These are phyloP conservation scores for Cladosporium sp. DNA, from an alignment of 2,329 filamentous ascomycete genomes.

Conservation along the genomic window DNA sequence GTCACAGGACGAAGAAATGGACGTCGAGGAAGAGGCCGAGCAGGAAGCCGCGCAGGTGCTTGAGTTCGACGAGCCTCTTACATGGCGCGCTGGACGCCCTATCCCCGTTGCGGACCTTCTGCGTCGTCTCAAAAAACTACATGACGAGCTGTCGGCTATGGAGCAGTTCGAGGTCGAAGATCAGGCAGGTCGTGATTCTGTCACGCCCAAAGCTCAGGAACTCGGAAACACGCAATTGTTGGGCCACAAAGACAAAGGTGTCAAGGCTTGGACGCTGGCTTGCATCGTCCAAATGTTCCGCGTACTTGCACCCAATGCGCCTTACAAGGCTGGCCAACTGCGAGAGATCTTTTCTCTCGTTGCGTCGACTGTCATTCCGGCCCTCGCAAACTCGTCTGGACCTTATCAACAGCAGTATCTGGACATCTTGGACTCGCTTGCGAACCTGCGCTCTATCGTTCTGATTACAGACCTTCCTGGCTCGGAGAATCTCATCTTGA, in stretches of 20 bases:
- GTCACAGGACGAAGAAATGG: conserved; percentile 18
- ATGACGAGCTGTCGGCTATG: conserved; percentile 74
- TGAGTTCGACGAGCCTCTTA: conserved; percentile 76
- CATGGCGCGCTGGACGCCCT: conserved; percentile 85
- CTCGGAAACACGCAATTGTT: conserved; percentile 76
- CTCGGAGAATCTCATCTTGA: conserved; percentile 69
- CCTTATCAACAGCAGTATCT: conserved; percentile 91
- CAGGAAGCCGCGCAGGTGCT: conserved; percentile 38
- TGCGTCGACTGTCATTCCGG: conserved; percentile 73
- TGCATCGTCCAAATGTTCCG: conserved; percentile 91
- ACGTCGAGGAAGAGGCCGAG: conserved; percentile 14
- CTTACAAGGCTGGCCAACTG: conserved; percentile 81
- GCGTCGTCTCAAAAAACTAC: conserved; percentile 70
- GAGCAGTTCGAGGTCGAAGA: conserved; percentile 66
- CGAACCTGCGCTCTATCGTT: conserved; percentile 90
- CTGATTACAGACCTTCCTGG: conserved; percentile 83
- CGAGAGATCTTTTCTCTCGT: conserved; percentile 96
- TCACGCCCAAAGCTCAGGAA: conserved; percentile 76
- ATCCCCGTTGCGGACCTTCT: conserved; percentile 80
- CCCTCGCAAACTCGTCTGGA: conserved; percentile 77
- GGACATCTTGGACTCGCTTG: conserved; percentile 80
- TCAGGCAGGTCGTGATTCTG: conserved; percentile 66
- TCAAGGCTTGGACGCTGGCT: conserved; percentile 80
- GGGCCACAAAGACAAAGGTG: conserved; percentile 86
- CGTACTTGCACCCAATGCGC: conserved; percentile 89